These are phyloP conservation scores for Debaryomycetaceae sp. DNA, from an alignment of 1,139 yeast species.

Conservation along the genomic window DNA sequence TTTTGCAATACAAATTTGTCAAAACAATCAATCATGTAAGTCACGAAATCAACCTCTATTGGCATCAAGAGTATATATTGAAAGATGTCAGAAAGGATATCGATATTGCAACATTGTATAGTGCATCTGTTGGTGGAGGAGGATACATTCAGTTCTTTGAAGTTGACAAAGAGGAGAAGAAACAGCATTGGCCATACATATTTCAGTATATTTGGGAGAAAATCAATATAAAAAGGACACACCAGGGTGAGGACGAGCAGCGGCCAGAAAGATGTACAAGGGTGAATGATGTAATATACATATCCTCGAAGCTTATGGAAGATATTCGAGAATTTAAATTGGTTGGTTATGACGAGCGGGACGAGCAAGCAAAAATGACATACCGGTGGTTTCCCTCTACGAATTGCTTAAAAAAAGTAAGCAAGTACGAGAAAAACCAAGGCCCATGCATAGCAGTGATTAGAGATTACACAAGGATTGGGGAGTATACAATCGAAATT, in stretches of 20 bases:
- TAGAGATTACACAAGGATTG: conserved; percentile 1
- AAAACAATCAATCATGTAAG: conserved; percentile 1
- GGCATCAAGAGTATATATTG: conserved; percentile 2
- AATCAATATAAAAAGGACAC: conserved; percentile 1
- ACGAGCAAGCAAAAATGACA: conserved; percentile 4
- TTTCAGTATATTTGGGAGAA: conserved; percentile 2
- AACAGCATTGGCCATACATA: not conserved
- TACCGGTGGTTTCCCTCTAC: conserved; percentile 10
- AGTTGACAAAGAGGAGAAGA: not conserved
- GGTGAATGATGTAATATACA: conserved; percentile 9
- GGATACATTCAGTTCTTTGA: conserved; percentile 11
- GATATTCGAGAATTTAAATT: conserved; percentile 9
- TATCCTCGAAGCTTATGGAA: conserved; percentile 12
- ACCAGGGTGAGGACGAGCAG: not conserved
- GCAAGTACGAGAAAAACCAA: conserved; percentile 1
- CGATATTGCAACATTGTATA: conserved; percentile 5
- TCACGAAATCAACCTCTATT: conserved; percentile 3
- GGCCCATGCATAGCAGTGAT: conserved; percentile 1
- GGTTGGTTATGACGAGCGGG: not conserved
- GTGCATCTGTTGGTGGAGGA: conserved; percentile 14
- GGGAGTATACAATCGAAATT: conserved; percentile 3
- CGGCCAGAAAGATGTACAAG: not conserved
- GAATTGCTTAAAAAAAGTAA: conserved; percentile 6
- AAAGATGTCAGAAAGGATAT: not conserved
- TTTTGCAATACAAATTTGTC: conserved; percentile 2